These are phyloP conservation scores for Fusarium virguliforme DNA, from an alignment of 2,329 filamentous ascomycete species.

Conservation along the genomic window DNA sequence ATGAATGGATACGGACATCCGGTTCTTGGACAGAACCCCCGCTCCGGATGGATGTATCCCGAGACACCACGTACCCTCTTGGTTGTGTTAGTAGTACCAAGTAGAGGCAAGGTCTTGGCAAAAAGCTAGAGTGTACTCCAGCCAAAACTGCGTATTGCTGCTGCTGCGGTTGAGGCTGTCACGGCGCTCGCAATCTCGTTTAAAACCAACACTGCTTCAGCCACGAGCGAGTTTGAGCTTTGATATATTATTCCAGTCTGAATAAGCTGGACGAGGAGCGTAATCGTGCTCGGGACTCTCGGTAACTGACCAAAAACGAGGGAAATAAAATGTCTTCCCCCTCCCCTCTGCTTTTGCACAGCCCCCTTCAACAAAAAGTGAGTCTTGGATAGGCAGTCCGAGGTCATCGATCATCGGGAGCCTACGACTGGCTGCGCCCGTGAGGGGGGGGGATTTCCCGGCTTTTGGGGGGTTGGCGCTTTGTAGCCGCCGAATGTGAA, in stretches of 20 bases:
- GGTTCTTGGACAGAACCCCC: conserved; percentile 15
- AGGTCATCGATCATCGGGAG: conserved; percentile 32
- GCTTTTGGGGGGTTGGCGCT: conserved; percentile 34
- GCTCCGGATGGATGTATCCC: conserved; percentile 31
- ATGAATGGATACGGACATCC: background rate
- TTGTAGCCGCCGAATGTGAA: background rate
- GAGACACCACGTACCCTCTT: conserved; percentile 19
- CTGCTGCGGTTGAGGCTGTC: conserved; percentile 18
- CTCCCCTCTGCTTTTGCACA: conserved; percentile 21
- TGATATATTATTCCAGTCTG: conserved; percentile 11
- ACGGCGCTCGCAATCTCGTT: conserved; percentile 19
- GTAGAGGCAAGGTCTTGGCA: conserved; percentile 21
- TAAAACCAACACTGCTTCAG: background rate
- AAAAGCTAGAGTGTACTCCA: conserved; percentile 13
- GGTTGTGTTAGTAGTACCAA: background rate
- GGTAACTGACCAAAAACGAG: conserved; percentile 16
- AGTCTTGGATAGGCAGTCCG: conserved; percentile 17
- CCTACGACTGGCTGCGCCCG: conserved; percentile 35
- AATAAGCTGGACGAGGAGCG: conserved; percentile 18
- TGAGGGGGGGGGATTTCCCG: background rate
- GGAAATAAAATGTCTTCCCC: background rate
- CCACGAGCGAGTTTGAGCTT: background rate
- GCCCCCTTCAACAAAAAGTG: conserved; percentile 30
- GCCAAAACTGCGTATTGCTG: background rate
- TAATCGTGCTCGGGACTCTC: conserved; percentile 32